phyloP scores from a whole-genome alignment of 179 eudicot genomes.

The Drosera spatulata region DNA sequence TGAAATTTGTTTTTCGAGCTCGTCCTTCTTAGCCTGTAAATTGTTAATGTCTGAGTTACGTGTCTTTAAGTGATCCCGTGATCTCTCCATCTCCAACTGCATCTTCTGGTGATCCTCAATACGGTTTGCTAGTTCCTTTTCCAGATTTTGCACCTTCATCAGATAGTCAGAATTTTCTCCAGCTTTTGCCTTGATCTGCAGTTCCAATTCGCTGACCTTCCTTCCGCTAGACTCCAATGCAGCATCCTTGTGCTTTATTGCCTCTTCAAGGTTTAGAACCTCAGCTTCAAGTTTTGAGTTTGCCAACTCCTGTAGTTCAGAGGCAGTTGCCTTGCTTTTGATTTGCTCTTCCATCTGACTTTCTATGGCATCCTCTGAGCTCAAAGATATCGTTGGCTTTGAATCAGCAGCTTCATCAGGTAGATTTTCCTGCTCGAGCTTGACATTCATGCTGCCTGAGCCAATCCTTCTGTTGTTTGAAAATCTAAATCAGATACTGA shows the following conservation, averaged over 20 bases:
- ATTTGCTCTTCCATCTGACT: slow-evolving; percentile 13
- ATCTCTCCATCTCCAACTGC: slow-evolving; percentile 17
- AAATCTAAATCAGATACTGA: slow-evolving; percentile 7
- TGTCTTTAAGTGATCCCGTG: slow-evolving; percentile 7
- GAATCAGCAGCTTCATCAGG: no score
- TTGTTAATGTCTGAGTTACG: slow-evolving; percentile 8
- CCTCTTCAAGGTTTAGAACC: slow-evolving; percentile 21
- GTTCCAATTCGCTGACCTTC: slow-evolving; percentile 22
- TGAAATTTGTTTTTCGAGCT: slow-evolving; percentile 6
- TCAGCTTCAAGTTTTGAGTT: slow-evolving; percentile 18
- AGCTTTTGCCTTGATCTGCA: slow-evolving; percentile 19
- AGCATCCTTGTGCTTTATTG: slow-evolving; percentile 16
- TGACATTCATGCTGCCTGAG: no score
- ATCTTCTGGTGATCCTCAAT: slow-evolving; percentile 3
- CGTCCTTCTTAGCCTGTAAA: slow-evolving; percentile 4
- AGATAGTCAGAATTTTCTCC: slow-evolving; percentile 18
- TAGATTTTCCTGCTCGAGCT: no score
- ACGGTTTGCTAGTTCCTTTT: slow-evolving; percentile 11
- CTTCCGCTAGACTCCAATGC: slow-evolving; percentile 18
- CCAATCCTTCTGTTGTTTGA: no score
- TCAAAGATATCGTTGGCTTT: not conserved
- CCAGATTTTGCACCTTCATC: slow-evolving; percentile 14
- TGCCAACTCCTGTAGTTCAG: slow-evolving; percentile 8
- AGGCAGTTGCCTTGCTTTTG: slow-evolving; percentile 5
- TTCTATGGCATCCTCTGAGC: slow-evolving; percentile 9